These are phyloP conservation scores for Macrophomina phaseolina DNA, from an alignment of 2,329 filamentous ascomycete genomes.

Conservation along the genomic window DNA sequence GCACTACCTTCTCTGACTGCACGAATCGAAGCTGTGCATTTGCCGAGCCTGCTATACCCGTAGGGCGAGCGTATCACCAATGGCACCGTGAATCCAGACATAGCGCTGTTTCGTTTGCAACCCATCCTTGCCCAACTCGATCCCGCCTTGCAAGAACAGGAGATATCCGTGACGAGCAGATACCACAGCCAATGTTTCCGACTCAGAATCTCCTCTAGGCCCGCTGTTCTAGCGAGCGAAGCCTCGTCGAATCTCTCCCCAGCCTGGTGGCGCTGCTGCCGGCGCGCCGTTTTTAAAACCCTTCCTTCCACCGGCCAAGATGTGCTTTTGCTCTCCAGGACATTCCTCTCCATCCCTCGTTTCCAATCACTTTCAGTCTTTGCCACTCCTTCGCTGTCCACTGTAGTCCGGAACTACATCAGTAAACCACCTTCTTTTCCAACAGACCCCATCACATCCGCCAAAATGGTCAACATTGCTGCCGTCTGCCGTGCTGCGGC, in stretches of 20 bases:
- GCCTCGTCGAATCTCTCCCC: neutral
- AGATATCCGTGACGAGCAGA: constrained; percentile 4
- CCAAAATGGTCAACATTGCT: constrained; percentile 18
- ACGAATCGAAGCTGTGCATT: neutral
- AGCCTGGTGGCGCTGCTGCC: neutral
- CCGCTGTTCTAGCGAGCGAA: constrained; percentile 10
- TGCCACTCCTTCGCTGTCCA: neutral
- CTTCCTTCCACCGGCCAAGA: neutral
- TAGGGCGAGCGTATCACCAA: neutral
- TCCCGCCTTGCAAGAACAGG: constrained; percentile 1
- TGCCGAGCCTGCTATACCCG: constrained; percentile 12
- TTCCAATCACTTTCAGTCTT: constrained; percentile 17
- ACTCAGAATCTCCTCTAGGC: constrained; percentile 3
- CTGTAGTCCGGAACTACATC: constrained; percentile 22
- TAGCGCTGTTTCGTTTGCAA: constrained; percentile 21
- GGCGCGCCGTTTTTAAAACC: neutral
- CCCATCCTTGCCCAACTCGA: neutral
- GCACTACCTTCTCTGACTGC: neutral
- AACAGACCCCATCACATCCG: neutral
- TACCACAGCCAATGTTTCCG: constrained; percentile 6
- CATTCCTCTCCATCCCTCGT: constrained; percentile 10
- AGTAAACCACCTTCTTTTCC: constrained; percentile 3
- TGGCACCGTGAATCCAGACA: neutral
- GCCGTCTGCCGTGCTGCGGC: constrained; percentile 9
- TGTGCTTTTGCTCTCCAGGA: neutral